Conservation (phyloP, 2,329 filamentous ascomycete species). For the Escovopsis weberi region DNA sequence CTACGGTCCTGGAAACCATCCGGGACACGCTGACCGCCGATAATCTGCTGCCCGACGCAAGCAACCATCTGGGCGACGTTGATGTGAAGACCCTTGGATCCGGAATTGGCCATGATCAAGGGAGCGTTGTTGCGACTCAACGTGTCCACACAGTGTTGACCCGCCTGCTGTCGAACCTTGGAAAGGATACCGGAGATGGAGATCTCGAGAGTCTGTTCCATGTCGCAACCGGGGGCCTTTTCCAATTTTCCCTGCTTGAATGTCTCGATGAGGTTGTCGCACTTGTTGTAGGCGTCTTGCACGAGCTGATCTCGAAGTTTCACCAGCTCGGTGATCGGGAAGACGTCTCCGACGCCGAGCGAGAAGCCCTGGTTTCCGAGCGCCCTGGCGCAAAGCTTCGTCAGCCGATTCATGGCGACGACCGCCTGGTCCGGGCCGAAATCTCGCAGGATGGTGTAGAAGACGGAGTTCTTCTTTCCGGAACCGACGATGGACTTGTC, state of each 20-base stretch:
- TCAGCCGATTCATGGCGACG: constrained; percentile 82
- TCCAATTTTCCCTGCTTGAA: constrained; percentile 71
- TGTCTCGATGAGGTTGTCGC: constrained; percentile 66
- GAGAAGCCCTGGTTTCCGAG: constrained; percentile 89
- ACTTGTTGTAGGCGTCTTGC: constrained; percentile 61
- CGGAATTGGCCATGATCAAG: constrained; percentile 91
- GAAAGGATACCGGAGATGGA: constrained; percentile 81
- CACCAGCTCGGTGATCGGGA: constrained; percentile 58
- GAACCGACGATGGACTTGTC: constrained; percentile 96
- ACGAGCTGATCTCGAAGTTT: constrained; percentile 64
- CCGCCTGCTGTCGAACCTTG: constrained; percentile 80
- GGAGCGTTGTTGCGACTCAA: constrained; percentile 86
- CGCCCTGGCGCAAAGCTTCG: constrained; percentile 78
- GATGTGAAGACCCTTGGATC: constrained; percentile 92
- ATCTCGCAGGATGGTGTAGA: constrained; percentile 92
- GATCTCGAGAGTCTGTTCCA: constrained; percentile 86
- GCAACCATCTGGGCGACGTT: constrained; percentile 99
- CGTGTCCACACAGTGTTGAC: constrained; percentile 78
- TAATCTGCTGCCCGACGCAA: constrained; percentile 94
- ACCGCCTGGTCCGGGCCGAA: constrained; percentile 83
- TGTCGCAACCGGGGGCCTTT: constrained; percentile 77
- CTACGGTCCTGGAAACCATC: constrained; percentile 95
- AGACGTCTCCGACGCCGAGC: constrained; percentile 90
- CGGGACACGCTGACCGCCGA: constrained; percentile 78
- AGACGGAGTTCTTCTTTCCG: constrained; percentile 95